These are phyloP conservation scores for Pseudopyricularia cyperi DNA, from an alignment of 2,329 filamentous ascomycete species.

Conservation along the genomic window DNA sequence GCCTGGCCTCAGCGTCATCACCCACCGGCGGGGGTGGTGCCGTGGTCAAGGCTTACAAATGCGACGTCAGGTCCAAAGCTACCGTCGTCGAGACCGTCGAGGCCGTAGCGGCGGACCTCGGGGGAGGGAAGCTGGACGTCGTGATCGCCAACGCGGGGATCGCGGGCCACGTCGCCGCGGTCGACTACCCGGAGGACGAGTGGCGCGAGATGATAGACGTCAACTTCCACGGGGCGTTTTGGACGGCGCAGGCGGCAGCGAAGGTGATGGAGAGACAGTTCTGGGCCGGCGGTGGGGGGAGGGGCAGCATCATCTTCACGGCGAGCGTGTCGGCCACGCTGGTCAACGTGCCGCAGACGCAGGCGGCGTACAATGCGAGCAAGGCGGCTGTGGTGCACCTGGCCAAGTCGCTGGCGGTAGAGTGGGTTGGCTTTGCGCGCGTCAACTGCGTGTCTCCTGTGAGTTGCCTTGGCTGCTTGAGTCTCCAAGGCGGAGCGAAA, in stretches of 20 bases:
- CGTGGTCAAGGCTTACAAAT: constrained; percentile 39
- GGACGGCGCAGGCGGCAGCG: constrained; percentile 74
- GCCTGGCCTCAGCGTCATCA: too few relatives aligned
- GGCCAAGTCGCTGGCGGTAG: constrained; percentile 76
- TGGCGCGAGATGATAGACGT: constrained; percentile 90
- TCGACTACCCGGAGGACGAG: constrained; percentile 79
- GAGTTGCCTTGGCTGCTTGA: too few relatives aligned
- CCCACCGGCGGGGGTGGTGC: too few relatives aligned
- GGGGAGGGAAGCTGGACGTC: constrained; percentile 71
- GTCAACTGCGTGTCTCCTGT: constrained; percentile 65
- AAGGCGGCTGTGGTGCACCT: constrained; percentile 89
- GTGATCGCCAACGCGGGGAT: constrained; percentile 95
- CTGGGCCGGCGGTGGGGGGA: constrained; percentile 16
- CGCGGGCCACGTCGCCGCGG: constrained; percentile 88
- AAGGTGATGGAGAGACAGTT: constrained; percentile 68
- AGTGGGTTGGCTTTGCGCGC: constrained; percentile 85
- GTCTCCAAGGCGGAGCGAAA: too few relatives aligned
- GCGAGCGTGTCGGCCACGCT: constrained; percentile 90
- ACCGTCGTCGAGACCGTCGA: constrained; percentile 64
- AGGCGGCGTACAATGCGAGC: constrained; percentile 84
- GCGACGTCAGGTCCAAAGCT: constrained; percentile 69
- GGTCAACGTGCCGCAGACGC: constrained; percentile 90
- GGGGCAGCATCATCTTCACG: constrained; percentile 85
- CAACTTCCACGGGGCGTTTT: constrained; percentile 84
- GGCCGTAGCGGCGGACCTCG: constrained; percentile 58